A percentile compares a stretch with the other conserved stretches of the same genome.
phyloP scores from a whole-genome alignment of 2,329 filamentous ascomycete genomes.

The Samsoniella hepiali region DNA sequence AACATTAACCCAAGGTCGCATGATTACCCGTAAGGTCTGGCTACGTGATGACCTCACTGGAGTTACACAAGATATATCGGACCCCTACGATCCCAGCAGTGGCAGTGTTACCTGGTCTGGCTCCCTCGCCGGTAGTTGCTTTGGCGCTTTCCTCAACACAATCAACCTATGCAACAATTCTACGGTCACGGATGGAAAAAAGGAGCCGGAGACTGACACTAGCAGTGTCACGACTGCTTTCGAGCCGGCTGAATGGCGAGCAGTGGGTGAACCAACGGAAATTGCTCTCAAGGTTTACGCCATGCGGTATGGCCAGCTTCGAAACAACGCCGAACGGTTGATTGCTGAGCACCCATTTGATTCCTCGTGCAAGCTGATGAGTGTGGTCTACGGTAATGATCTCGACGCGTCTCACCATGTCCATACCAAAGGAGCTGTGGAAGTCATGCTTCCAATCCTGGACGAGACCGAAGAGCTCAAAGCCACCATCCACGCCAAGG shows the following conservation, averaged over 20 bases:
- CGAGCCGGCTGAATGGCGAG: constrained; percentile 49
- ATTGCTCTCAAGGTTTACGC: constrained; percentile 73
- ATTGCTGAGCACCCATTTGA: constrained; percentile 70
- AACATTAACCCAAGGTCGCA: constrained; percentile 63
- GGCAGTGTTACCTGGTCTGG: constrained; percentile 48
- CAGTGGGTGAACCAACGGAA: constrained; percentile 66
- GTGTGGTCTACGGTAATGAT: constrained; percentile 56
- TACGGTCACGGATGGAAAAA: constrained; percentile 46
- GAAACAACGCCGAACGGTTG: constrained; percentile 43
- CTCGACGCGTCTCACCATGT: constrained; percentile 38
- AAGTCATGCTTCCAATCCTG: constrained; percentile 53
- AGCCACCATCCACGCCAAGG: constrained; percentile 44
- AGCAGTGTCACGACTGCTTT: constrained; percentile 46
- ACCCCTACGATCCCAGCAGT: constrained; percentile 60
- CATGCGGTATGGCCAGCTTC: constrained; percentile 60
- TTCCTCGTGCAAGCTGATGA: constrained; percentile 72
- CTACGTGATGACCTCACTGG: constrained; percentile 52
- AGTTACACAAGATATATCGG: constrained; percentile 51
- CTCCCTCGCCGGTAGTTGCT: constrained; percentile 37
- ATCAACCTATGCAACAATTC: constrained; percentile 62
- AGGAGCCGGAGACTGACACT: constrained; percentile 45
- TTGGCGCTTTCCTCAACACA: constrained; percentile 50
- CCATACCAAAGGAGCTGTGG: constrained; percentile 58
- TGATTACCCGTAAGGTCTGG: constrained; percentile 63
- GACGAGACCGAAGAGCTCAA: constrained; percentile 46